These are phyloP conservation scores for Termitomyces sp. DNA, from an alignment of 1,284 basidiomycete genomes.

Conservation along the genomic window DNA sequence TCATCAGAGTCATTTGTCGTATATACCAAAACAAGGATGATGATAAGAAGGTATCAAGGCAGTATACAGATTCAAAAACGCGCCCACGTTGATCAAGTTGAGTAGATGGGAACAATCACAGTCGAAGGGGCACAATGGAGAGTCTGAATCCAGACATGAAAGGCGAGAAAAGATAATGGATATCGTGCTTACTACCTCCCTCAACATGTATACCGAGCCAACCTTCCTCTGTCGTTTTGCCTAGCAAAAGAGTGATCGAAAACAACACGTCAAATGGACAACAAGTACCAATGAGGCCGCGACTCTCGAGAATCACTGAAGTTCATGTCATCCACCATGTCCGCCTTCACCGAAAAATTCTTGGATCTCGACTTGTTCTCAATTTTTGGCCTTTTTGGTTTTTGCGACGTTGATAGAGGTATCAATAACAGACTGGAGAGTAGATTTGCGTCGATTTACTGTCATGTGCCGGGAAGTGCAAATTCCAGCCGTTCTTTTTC, in stretches of 20 bases:
- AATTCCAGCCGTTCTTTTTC: no score
- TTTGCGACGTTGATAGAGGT: conserved; percentile 35
- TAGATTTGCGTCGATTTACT: conserved; percentile 23
- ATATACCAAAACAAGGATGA: background rate
- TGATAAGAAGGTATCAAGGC: background rate
- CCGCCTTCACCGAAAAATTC: conserved; percentile 16
- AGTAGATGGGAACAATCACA: conserved; percentile 51
- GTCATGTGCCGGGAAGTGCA: no score
- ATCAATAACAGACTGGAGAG: conserved; percentile 59
- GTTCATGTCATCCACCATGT: conserved; percentile 35
- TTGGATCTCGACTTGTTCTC: conserved; percentile 21
- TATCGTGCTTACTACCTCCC: conserved; percentile 63
- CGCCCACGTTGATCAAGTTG: background rate
- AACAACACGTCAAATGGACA: conserved; percentile 2
- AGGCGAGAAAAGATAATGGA: conserved; percentile 13
- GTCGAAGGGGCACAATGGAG: conserved; percentile 74
- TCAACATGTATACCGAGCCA: conserved; percentile 65
- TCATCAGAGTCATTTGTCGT: no score
- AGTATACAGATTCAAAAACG: conserved; percentile 17
- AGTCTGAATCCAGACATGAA: conserved; percentile 40
- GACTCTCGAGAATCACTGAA: conserved; percentile 78
- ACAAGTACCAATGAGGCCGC: conserved; percentile 51
- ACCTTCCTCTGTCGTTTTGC: conserved; percentile 81
- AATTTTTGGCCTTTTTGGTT: conserved; percentile 31
- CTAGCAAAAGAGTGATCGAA: conserved; percentile 32